Base-by-base conservation (phyloP, 805 yeast genomes). In the Kregervanrija pseudodelftensis region DNA sequence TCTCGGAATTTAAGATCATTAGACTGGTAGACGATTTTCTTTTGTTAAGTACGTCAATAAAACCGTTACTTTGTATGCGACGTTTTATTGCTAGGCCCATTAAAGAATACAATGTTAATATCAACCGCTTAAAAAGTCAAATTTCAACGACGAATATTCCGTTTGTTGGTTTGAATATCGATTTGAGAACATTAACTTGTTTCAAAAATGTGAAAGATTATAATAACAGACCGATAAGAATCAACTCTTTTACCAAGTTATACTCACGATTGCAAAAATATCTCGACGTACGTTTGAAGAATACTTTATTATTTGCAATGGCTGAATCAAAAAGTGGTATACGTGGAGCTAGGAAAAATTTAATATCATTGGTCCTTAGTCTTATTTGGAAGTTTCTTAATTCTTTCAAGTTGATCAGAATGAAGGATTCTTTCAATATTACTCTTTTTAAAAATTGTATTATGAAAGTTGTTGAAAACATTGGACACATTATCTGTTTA, bases 1-100 rank as follows among this genome's bases (percentile, higher is more conserved):
- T 22, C 8, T 22, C 28, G 7, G 45, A 53, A 2, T 62, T 73
- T 12, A 47, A 72, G 2, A 58, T 87, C 2, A 45, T 87, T 8
- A 64, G 96, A 43, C 60, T 86, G 15, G 95, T 88, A 0, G 98
- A 90, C 63, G 98, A 90, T 59, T 90, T 90, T 55, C 58, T 90
- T 28, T 68, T 87, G n/a, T 62, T 90, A 0, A 73, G 93, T 0
- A 67, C 78, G 0, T 57, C 68, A 33, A 28, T 53, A 10, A 42
- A 46, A 0, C 54, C 58, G 10, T 69, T 79, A 0, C 36, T 45
- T 1, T 45, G 43, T 3, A 59, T 72, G 36, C 52, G 58, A 38
- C 46, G 46, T 1, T 16, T 60, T 8, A 65, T 73, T 35, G 41
- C 52, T 1, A 37, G 52, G 12, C 76, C 76, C 2, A 67, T 76